phyloP scores from a whole-genome alignment of 306 rosid genomes.

The Delonix regia region DNA sequence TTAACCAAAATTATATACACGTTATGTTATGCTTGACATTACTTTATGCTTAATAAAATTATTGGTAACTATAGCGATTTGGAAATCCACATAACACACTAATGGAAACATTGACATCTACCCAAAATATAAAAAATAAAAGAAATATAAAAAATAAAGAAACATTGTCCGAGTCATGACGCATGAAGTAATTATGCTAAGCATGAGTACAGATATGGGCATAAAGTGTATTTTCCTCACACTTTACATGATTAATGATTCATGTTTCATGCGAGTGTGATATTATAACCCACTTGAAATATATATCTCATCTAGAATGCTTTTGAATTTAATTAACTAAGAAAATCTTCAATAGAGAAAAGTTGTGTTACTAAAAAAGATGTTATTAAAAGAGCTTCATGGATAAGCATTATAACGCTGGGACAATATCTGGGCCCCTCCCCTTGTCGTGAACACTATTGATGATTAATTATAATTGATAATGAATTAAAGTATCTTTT shows the following conservation, averaged over 20 bases:
- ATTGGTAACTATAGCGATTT: neutral
- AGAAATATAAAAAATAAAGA: no score
- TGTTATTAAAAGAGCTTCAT: neutral
- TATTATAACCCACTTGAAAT: constrained; percentile 9
- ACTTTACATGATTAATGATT: neutral
- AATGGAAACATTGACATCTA: neutral
- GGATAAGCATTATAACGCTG: neutral
- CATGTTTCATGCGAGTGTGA: neutral
- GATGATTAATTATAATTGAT: neutral
- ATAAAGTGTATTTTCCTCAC: neutral
- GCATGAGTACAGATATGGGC: neutral
- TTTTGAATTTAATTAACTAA: neutral
- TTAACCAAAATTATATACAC: no score
- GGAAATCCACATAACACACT: neutral
- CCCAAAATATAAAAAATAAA: neutral
- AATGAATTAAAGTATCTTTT: no score
- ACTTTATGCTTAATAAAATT: neutral
- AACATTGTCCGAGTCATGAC: neutral
- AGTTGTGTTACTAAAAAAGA: neutral
- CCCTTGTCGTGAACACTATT: neutral
- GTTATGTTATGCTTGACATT: neutral
- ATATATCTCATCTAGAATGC: neutral
- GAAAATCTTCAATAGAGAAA: neutral
- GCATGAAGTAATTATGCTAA: neutral
- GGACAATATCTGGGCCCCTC: neutral